Evolutionary conservation across 2,329 filamentous ascomycete species (phyloP).

Genomic region (Pestalotiopsis sp.): DNA sequence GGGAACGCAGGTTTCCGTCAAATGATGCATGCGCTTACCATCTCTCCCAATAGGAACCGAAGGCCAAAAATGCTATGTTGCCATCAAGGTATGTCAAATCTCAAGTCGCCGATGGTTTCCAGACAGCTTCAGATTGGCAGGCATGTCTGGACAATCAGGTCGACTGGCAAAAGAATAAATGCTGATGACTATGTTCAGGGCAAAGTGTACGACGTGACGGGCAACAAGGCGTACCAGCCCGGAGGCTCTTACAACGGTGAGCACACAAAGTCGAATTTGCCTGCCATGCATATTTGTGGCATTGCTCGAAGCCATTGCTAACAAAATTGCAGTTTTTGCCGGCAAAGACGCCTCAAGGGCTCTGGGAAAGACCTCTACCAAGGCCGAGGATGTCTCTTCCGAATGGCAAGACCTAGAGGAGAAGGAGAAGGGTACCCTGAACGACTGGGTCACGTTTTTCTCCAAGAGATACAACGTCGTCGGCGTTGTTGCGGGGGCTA

Average conservation of each 20-base stretch:
- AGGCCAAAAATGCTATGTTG: conserved; percentile 68
- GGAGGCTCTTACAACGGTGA: conserved; percentile 85
- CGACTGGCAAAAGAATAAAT: not conserved
- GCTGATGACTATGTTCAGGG: conserved; percentile 57
- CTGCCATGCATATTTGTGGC: not conserved
- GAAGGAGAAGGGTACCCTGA: conserved; percentile 71
- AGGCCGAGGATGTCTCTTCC: conserved; percentile 57
- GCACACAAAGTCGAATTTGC: conserved; percentile 26
- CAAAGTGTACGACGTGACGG: conserved; percentile 90
- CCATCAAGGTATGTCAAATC: conserved; percentile 61
- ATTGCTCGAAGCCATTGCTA: conserved; percentile 16
- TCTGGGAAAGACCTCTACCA: conserved; percentile 83
- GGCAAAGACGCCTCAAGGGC: conserved; percentile 96
- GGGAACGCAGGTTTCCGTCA: conserved; percentile 18
- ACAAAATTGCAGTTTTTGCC: conserved; percentile 73
- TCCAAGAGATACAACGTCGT: conserved; percentile 95
- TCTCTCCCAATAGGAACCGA: conserved; percentile 56
- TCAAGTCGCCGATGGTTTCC: not conserved
- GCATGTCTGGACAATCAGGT: not conserved
- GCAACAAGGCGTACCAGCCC: conserved; percentile 83
- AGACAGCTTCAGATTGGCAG: not conserved
- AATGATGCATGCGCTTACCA: conserved; percentile 7
- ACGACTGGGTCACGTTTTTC: conserved; percentile 97
- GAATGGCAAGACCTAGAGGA: conserved; percentile 24
- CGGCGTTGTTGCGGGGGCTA: conserved; percentile 65